Evolutionary conservation across 2,329 filamentous ascomycete genomes (phyloP).

Genomic region (Fusarium burgessii): DNA sequence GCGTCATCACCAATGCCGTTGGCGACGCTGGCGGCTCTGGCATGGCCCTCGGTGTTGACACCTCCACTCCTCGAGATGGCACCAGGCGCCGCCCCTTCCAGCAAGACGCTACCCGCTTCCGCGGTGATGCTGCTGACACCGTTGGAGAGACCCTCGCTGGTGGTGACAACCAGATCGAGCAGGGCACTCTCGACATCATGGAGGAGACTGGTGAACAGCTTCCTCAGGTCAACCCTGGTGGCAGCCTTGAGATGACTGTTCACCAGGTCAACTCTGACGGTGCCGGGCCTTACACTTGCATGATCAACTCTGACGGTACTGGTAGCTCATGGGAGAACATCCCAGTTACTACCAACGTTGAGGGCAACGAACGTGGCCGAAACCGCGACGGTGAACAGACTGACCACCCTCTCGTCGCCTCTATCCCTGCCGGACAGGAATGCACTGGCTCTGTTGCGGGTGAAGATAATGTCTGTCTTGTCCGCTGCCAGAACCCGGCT

Average conservation of each 20-base stretch:
- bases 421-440: slow-evolving; percentile 4
- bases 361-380: slow-evolving; percentile 10
- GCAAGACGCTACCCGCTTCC: slow-evolving; percentile 62
- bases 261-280: slow-evolving; percentile 44
- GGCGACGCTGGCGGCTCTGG: slow-evolving; percentile 70
- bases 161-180: slow-evolving; percentile 16
- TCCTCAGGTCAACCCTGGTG: slow-evolving; percentile 70
- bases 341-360: not conserved
- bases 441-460: slow-evolving; percentile 17
- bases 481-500: slow-evolving; percentile 15
- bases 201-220: slow-evolving; percentile 66
- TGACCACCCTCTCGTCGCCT: slow-evolving; percentile 9
- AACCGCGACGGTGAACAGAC: slow-evolving; percentile 12
- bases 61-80: slow-evolving; percentile 70
- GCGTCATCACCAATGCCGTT: slow-evolving; percentile 49
- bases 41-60: slow-evolving; percentile 63
- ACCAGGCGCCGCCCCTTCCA: slow-evolving; percentile 72
- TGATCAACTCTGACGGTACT: slow-evolving; percentile 72
- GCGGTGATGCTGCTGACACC: not conserved
- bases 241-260: slow-evolving; percentile 69
- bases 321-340: slow-evolving; percentile 11
- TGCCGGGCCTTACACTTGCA: slow-evolving; percentile 69
- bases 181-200: slow-evolving; percentile 59
- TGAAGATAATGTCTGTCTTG: slow-evolving; percentile 18
- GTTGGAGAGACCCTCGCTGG: slow-evolving; percentile 7